Percentiles rank a stretch among this genome's conserved stretches.
phyloP scores from a whole-genome alignment of 164 flowering plant genomes.

The Protea cynaroides region DNA sequence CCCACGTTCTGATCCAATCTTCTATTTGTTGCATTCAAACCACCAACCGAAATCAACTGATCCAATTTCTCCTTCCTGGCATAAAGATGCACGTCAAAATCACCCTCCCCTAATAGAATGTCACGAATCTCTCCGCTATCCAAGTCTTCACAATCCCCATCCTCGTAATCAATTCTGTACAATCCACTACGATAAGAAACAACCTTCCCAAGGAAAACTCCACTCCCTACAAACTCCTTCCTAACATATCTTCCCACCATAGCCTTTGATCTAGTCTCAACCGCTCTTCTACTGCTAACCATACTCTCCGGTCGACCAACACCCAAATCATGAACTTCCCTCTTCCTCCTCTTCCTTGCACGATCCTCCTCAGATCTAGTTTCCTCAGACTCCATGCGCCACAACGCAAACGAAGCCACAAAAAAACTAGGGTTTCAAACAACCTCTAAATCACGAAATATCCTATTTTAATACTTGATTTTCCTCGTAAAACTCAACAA shows the following conservation, averaged over 20 bases:
- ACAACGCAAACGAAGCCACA: background rate
- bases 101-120: constrained; percentile 32
- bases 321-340: constrained; percentile 18
- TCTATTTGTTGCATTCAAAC: background rate
- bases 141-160: constrained; percentile 88
- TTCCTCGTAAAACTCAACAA: background rate
- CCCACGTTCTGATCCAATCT: constrained; percentile 7
- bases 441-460: background rate
- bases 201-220: constrained; percentile 67
- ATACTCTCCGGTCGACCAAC: constrained; percentile 7
- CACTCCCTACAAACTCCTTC: constrained; percentile 63
- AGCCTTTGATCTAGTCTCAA: constrained; percentile 23
- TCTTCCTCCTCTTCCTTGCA: constrained; percentile 46
- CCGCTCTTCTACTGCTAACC: constrained; percentile 8
- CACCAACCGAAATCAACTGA: constrained; percentile 16
- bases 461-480: background rate
- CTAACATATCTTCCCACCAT: constrained; percentile 66
- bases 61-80: constrained; percentile 46
- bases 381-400: constrained; percentile 34
- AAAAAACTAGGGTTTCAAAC: constrained; percentile 1
- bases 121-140: constrained; percentile 53
- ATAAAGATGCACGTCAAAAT: constrained; percentile 33
- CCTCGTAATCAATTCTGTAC: constrained; percentile 83
- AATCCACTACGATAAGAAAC: constrained; percentile 52
- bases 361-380: constrained; percentile 28